phyloP scores from a whole-genome alignment of 1,139 yeast genomes.

The Sugiyamaella japonica region DNA sequence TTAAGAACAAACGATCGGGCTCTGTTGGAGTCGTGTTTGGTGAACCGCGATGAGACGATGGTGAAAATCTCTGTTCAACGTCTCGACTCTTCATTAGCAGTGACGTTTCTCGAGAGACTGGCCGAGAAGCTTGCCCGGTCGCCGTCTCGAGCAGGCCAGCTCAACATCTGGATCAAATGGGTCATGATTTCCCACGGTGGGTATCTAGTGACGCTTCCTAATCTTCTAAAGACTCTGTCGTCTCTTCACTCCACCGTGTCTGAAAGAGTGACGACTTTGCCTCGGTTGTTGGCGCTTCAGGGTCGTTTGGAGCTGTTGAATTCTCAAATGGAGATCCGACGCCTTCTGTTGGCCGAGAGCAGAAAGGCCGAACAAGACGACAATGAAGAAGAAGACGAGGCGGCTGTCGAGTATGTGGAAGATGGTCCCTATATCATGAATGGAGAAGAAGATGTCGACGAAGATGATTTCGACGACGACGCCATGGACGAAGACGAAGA shows the following conservation, averaged over 20 bases:
- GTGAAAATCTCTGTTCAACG: slow-evolving; percentile 71
- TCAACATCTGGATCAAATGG: slow-evolving; percentile 93
- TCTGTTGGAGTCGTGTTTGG: slow-evolving; percentile 67
- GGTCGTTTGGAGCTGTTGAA: slow-evolving; percentile 74
- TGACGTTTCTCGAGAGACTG: slow-evolving; percentile 70
- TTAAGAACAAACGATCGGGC: slow-evolving; percentile 44
- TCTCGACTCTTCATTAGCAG: slow-evolving; percentile 71
- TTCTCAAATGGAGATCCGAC: slow-evolving; percentile 68
- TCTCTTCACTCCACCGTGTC: slow-evolving; percentile 75
- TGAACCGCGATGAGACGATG: slow-evolving; percentile 64
- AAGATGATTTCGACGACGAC: slow-evolving; percentile 44
- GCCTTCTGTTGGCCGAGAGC: slow-evolving; percentile 36
- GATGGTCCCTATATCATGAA: slow-evolving; percentile 51
- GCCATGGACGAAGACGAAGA: slow-evolving; percentile 38
- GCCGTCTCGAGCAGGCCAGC: slow-evolving; percentile 66
- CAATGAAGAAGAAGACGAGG: slow-evolving; percentile 44
- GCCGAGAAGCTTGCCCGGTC: slow-evolving; percentile 80
- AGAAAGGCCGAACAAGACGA: slow-evolving; percentile 34
- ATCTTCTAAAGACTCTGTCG: slow-evolving; percentile 65
- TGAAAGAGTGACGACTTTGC: slow-evolving; percentile 72
- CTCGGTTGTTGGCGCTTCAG: slow-evolving; percentile 77
- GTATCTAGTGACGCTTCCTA: slow-evolving; percentile 67
- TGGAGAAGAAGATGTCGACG: slow-evolving; percentile 45
- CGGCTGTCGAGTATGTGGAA: slow-evolving; percentile 52
- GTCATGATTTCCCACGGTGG: slow-evolving; percentile 90